Evolutionary conservation across 176 grass and related monocot species (phyloP).

Genomic region (Urochloa ruziziensis): DNA sequence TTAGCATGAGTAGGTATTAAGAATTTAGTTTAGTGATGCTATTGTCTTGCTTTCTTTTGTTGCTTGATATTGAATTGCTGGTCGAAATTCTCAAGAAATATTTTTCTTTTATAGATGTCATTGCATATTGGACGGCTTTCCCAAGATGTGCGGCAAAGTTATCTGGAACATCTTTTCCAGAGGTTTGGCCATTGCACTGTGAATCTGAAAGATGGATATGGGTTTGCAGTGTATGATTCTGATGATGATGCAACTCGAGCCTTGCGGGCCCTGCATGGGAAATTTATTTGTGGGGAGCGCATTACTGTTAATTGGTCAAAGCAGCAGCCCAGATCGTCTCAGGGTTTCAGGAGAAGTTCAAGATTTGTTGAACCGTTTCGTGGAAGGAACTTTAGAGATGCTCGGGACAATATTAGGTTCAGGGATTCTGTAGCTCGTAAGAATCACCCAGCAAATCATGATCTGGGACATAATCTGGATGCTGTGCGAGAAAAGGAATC

Average conservation of each 20-base stretch:
- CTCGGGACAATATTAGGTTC: constrained; percentile 19
- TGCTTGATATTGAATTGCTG: not conserved
- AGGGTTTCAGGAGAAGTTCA: constrained; percentile 33
- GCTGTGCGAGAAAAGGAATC: constrained; percentile 19
- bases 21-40: not conserved
- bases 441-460: constrained; percentile 4
- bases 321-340: constrained; percentile 35
- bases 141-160: constrained; percentile 22
- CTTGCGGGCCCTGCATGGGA: constrained; percentile 30
- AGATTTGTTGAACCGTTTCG: constrained; percentile 15
- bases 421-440: constrained; percentile 16
- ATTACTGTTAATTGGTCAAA: constrained; percentile 69
- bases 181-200: constrained; percentile 50
- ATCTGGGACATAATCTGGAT: constrained; percentile 9
- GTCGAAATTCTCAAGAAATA: not conserved
- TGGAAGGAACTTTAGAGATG: constrained; percentile 29
- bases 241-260: constrained; percentile 48
- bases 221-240: constrained; percentile 58
- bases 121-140: constrained; percentile 55
- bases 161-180: constrained; percentile 48
- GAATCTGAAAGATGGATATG: constrained; percentile 52
- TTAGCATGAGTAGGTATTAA: not conserved
- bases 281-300: constrained; percentile 41
- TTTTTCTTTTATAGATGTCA: constrained; percentile 57
- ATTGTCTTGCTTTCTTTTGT: constrained; percentile 12